Percentiles rank a stretch among this genome's conserved stretches.
Conservation (phyloP, 2,329 filamentous ascomycete genomes). For the Bipolaris bicolor region DNA sequence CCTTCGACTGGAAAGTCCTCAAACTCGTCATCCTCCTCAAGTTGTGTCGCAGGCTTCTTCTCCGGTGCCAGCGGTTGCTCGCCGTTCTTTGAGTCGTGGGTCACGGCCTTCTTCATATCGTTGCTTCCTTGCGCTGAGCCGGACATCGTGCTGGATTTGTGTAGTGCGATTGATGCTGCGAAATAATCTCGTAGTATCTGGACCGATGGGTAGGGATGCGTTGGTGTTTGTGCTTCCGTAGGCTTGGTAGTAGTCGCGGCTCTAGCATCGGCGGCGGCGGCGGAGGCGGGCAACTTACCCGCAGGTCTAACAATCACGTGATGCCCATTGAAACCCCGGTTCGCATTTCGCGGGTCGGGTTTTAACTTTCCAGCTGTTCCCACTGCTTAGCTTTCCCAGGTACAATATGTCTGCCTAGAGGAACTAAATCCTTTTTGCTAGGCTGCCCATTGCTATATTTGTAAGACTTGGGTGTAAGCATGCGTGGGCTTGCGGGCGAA, state of each 20-base stretch:
- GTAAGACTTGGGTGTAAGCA: no score
- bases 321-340: background rate
- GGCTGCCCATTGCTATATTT: background rate
- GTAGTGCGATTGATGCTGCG: background rate
- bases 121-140: slow-evolving; percentile 49
- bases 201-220: background rate
- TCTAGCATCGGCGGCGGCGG: slow-evolving; percentile 22
- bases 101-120: slow-evolving; percentile 50
- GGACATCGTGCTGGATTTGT: slow-evolving; percentile 52
- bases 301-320: slow-evolving; percentile 30
- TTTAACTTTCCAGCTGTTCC: background rate
- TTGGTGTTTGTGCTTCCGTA: slow-evolving; percentile 8
- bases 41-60: slow-evolving; percentile 68
- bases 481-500: background rate
- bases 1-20: slow-evolving; percentile 98
- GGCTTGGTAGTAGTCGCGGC: slow-evolving; percentile 27
- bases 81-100: slow-evolving; percentile 45
- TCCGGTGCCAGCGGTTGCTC: slow-evolving; percentile 55
- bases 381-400: slow-evolving; percentile 6
- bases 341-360: slow-evolving; percentile 8
- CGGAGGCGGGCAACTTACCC: slow-evolving; percentile 10
- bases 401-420: background rate
- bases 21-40: slow-evolving; percentile 98
- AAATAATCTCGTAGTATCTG: background rate
- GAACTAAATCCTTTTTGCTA: background rate